Evolutionary conservation across 75 land plant genomes (phyloP).

Genomic region (Pinus taeda): DNA sequence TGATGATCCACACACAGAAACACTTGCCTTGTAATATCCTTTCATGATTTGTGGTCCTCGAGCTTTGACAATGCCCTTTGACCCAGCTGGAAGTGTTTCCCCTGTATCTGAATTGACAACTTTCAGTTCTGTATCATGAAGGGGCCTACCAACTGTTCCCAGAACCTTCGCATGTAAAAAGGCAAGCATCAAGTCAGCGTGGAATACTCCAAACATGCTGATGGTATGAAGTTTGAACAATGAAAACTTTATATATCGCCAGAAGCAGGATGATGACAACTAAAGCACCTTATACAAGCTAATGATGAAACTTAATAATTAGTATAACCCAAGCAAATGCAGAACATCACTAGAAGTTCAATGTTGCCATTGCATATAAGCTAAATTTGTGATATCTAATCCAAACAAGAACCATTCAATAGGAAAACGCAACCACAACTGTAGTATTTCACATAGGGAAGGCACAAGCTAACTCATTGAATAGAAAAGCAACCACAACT

Average conservation of each 20-base stretch:
- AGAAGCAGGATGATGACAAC: background rate
- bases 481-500: background rate
- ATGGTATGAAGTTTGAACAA: background rate
- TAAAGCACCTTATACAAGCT: background rate
- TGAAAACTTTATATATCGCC: background rate
- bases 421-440: background rate
- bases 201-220: background rate
- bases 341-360: background rate
- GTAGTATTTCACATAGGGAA: background rate
- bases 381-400: background rate
- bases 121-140: slow-evolving; percentile 66
- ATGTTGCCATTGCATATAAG: background rate
- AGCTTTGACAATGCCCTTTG: slow-evolving; percentile 72
- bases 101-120: slow-evolving; percentile 67
- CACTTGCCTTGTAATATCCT: slow-evolving; percentile 88
- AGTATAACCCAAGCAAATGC: background rate
- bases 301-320: background rate
- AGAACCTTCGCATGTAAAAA: slow-evolving; percentile 58
- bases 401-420: background rate
- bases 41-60: slow-evolving; percentile 94
- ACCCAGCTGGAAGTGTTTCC: slow-evolving; percentile 53
- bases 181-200: background rate
- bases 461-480: background rate
- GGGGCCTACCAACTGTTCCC: slow-evolving; percentile 81
- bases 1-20: background rate